These are phyloP conservation scores for Pelargonium fulgidum DNA, from an alignment of 441 rosid species.

Conservation along the genomic window DNA sequence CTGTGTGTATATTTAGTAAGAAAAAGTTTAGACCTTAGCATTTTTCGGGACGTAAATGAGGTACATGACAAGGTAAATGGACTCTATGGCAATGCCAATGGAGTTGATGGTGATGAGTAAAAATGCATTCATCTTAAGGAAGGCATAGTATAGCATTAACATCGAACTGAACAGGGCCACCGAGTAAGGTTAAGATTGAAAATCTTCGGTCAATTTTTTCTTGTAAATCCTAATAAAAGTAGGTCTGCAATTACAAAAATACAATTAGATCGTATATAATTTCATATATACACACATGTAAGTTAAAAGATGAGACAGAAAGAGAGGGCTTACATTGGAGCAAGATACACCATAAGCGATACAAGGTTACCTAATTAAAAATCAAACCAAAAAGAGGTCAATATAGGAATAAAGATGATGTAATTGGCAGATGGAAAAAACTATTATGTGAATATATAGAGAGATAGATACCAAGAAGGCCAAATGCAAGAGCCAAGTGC, in stretches of 20 bases:
- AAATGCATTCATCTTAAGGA: slow-evolving; percentile 29
- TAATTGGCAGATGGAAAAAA: too few relatives aligned
- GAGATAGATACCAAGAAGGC: slow-evolving; percentile 22
- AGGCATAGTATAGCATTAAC: slow-evolving; percentile 40
- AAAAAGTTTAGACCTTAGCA: slow-evolving; percentile 26
- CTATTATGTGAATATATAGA: too few relatives aligned
- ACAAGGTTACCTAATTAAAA: slow-evolving; percentile 31
- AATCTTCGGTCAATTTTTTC: slow-evolving; percentile 48
- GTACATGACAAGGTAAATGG: slow-evolving; percentile 34
- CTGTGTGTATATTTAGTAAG: too few relatives aligned
- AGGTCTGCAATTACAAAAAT: slow-evolving; percentile 25
- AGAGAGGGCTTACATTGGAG: slow-evolving; percentile 34
- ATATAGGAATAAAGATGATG: too few relatives aligned
- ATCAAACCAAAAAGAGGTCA: too few relatives aligned
- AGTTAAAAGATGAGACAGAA: neutral
- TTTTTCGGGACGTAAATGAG: slow-evolving; percentile 34
- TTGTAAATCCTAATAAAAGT: slow-evolving; percentile 36
- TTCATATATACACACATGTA: too few relatives aligned
- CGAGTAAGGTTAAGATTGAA: slow-evolving; percentile 48
- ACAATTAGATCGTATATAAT: neutral
- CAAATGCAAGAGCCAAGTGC: slow-evolving; percentile 24
- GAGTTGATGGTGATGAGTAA: slow-evolving; percentile 39
- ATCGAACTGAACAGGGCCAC: slow-evolving; percentile 45
- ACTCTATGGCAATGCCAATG: slow-evolving; percentile 34
- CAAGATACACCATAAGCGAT: slow-evolving; percentile 37